Percentiles rank a stretch among this genome's conserved stretches.
phyloP scores from a whole-genome alignment of 345 rosid species.

The Citrus trifoliata region DNA sequence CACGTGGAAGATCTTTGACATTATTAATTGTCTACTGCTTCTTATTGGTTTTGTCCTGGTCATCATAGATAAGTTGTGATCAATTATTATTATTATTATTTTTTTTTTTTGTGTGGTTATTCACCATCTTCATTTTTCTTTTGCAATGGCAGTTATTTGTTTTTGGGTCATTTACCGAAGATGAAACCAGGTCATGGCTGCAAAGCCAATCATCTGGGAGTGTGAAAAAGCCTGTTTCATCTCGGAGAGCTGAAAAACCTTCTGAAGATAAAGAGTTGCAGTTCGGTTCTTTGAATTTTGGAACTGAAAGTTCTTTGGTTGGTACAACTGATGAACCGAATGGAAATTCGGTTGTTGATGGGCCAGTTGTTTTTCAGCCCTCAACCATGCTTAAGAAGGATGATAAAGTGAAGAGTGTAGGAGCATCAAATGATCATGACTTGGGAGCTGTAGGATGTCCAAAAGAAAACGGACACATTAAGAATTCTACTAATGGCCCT shows the following conservation, averaged over 20 bases:
- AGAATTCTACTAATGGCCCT: slow-evolving; percentile 18
- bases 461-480: slow-evolving; percentile 44
- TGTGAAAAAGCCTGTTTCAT: slow-evolving; percentile 38
- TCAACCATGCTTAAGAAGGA: slow-evolving; percentile 28
- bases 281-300: slow-evolving; percentile 51
- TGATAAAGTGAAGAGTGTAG: slow-evolving; percentile 18
- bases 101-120: neutral
- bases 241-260: slow-evolving; percentile 40
- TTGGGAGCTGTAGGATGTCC: slow-evolving; percentile 20
- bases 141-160: slow-evolving; percentile 42
- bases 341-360: slow-evolving; percentile 26
- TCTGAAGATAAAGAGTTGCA: slow-evolving; percentile 36
- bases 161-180: slow-evolving; percentile 93
- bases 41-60: neutral
- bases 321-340: slow-evolving; percentile 33
- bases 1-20: neutral
- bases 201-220: slow-evolving; percentile 36
- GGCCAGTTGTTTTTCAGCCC: slow-evolving; percentile 33
- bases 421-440: slow-evolving; percentile 17
- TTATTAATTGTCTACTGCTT: neutral
- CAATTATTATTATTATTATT: neutral
- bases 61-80: neutral
- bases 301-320: slow-evolving; percentile 35
- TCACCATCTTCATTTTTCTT: slow-evolving; percentile 5
- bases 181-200: slow-evolving; percentile 67